Percentiles rank a stretch among this genome's conserved stretches.
Evolutionary conservation across 805 yeast genomes (phyloP).

Genomic region (Spathaspora gorwiae): DNA sequence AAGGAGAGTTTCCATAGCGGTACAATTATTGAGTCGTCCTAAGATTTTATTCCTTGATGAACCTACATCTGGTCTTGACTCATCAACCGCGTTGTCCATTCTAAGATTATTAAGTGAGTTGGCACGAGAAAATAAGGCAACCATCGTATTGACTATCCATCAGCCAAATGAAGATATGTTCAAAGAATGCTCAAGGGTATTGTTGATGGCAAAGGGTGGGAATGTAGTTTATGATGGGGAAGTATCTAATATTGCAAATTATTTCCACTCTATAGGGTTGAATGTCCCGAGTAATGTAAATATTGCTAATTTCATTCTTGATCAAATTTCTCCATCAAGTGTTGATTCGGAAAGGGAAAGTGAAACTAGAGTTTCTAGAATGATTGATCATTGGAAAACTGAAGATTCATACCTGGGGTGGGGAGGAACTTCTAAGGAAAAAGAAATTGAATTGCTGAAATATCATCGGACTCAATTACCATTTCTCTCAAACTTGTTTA

Average conservation of each 20-base stretch:
- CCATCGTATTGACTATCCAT: slow-evolving; percentile 50
- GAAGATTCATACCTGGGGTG: slow-evolving; percentile 12
- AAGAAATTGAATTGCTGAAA: no score
- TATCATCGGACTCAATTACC: slow-evolving; percentile 12
- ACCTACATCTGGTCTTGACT: slow-evolving; percentile 60
- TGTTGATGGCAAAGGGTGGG: slow-evolving; percentile 37
- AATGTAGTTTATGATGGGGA: slow-evolving; percentile 16
- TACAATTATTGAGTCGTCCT: slow-evolving; percentile 16
- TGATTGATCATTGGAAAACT: slow-evolving; percentile 26
- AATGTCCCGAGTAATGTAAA: slow-evolving; percentile 16
- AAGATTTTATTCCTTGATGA: slow-evolving; percentile 50
- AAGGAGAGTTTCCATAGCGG: slow-evolving; percentile 18
- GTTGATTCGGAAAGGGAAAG: slow-evolving; percentile 21
- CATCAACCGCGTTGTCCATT: slow-evolving; percentile 51
- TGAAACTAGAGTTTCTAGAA: slow-evolving; percentile 17
- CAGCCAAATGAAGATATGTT: slow-evolving; percentile 47
- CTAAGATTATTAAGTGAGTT: slow-evolving; percentile 40
- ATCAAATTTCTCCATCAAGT: slow-evolving; percentile 36
- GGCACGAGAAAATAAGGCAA: slow-evolving; percentile 28
- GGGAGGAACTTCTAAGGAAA: no score
- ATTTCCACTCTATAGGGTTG: slow-evolving; percentile 17
- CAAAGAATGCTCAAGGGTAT: slow-evolving; percentile 22
- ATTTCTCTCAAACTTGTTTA: slow-evolving; percentile 18
- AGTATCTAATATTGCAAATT: slow-evolving; percentile 8
- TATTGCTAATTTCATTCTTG: slow-evolving; percentile 25